Percentiles rank a stretch among this genome's conserved stretches.
Evolutionary conservation across 2,329 filamentous ascomycete genomes (phyloP).

Genomic region (Hansfordia pulvinata): DNA sequence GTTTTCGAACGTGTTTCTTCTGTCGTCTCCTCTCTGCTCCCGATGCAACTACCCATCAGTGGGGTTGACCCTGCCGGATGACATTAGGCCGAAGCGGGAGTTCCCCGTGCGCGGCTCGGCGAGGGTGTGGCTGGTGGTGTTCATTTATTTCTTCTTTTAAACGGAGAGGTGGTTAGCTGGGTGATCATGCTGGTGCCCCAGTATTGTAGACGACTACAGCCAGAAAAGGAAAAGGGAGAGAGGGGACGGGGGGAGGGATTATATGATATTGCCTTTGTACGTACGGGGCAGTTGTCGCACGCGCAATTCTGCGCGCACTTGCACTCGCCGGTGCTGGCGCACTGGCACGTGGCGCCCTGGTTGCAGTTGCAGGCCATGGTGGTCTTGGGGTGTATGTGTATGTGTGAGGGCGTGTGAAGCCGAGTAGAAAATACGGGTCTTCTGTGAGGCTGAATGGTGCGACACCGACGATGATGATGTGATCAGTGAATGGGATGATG

Average conservation of each 20-base stretch:
- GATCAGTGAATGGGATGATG: too few relatives aligned
- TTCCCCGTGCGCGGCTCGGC: too few relatives aligned
- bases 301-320: conserved; percentile 14
- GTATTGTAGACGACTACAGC: background rate
- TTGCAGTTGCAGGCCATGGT: conserved; percentile 17
- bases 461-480: background rate
- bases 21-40: too few relatives aligned
- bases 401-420: background rate
- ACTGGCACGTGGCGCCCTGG: conserved; percentile 9
- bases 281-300: conserved; percentile 15
- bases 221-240: background rate
- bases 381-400: conserved; percentile 1
- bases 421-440: background rate
- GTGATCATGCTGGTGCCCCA: background rate
- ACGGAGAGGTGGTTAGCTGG: background rate
- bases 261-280: conserved; percentile 2
- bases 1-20: too few relatives aligned
- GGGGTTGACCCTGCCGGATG: too few relatives aligned
- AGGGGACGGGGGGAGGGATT: background rate
- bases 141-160: conserved; percentile 1
- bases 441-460: conserved; percentile 2
- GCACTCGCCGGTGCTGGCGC: conserved; percentile 12
- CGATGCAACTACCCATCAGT: too few relatives aligned
- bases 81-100: too few relatives aligned
- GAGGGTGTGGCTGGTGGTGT: too few relatives aligned